Evolutionary conservation across 805 yeast species (phyloP).

Genomic region (Ogataea corticis): DNA sequence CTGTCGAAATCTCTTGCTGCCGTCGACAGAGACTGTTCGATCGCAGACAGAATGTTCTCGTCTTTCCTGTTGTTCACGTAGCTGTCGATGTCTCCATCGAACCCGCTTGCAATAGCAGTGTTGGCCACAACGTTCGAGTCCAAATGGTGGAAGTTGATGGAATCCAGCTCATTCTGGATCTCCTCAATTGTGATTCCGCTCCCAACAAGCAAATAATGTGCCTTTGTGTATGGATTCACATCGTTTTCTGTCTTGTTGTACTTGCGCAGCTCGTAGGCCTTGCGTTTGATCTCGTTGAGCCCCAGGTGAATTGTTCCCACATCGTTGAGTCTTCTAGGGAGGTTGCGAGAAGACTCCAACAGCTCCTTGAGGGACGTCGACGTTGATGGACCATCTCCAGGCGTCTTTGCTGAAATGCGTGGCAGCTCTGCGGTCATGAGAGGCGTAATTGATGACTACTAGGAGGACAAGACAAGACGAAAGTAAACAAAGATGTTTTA

Average conservation of each 20-base stretch:
- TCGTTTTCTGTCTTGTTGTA: conserved; percentile 37
- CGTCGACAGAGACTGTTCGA: conserved; percentile 71
- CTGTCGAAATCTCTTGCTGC: conserved; percentile 84
- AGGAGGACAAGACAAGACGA: not conserved
- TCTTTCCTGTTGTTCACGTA: conserved; percentile 72
- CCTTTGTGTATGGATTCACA: conserved; percentile 55
- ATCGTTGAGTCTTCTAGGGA: conserved; percentile 66
- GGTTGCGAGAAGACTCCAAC: conserved; percentile 70
- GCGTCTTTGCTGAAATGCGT: not conserved
- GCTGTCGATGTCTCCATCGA: conserved; percentile 51
- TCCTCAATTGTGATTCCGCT: conserved; percentile 88
- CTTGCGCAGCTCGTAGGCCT: conserved; percentile 59
- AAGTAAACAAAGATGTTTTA: not conserved
- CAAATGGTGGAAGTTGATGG: conserved; percentile 35
- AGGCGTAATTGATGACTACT: not conserved
- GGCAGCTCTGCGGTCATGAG: not conserved
- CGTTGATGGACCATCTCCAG: conserved; percentile 12
- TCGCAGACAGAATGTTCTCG: conserved; percentile 77
- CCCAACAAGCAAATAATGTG: conserved; percentile 86
- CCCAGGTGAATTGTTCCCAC: conserved; percentile 82
- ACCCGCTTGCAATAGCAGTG: conserved; percentile 4
- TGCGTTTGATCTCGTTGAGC: conserved; percentile 71
- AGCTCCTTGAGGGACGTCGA: conserved; percentile 59
- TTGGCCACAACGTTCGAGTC: conserved; percentile 11
- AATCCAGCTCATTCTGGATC: conserved; percentile 59